Evolutionary conservation across 176 grass and related monocot species (phyloP).

Genomic region (Lolium rigidum): DNA sequence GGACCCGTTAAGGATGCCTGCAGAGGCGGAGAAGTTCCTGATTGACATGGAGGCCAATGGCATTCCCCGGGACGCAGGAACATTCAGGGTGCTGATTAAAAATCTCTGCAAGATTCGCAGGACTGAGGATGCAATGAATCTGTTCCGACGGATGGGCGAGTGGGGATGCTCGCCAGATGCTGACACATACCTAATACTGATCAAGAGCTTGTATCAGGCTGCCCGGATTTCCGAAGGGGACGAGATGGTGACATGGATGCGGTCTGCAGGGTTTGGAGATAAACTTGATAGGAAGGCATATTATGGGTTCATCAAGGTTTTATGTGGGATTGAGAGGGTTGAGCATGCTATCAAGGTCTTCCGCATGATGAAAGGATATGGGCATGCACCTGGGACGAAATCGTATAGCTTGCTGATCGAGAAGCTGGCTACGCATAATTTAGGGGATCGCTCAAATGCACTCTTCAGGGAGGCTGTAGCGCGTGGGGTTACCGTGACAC

Average conservation of each 20-base stretch:
- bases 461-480: conserved; percentile 84
- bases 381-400: conserved; percentile 83
- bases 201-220: conserved; percentile 89
- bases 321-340: conserved; percentile 96
- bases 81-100: conserved; percentile 76
- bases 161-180: conserved; percentile 94
- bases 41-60: conserved; percentile 86
- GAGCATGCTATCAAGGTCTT: conserved; percentile 97
- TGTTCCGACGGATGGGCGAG: conserved; percentile 72
- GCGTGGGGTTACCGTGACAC: conserved; percentile 61
- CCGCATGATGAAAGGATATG: conserved; percentile 91
- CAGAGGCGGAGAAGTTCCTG: conserved; percentile 78
- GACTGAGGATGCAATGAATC: conserved; percentile 82
- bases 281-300: conserved; percentile 87
- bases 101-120: conserved; percentile 93
- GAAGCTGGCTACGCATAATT: conserved; percentile 81
- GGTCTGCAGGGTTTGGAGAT: conserved; percentile 76
- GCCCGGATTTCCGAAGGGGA: conserved; percentile 82
- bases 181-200: conserved; percentile 79
- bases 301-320: conserved; percentile 91
- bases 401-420: conserved; percentile 81
- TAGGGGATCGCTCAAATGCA: conserved; percentile 81
- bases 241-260: conserved; percentile 91
- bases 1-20: conserved; percentile 66
- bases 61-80: conserved; percentile 76